Conservation (phyloP, 768 basidiomycete genomes). For the Leccinellum luteum region DNA sequence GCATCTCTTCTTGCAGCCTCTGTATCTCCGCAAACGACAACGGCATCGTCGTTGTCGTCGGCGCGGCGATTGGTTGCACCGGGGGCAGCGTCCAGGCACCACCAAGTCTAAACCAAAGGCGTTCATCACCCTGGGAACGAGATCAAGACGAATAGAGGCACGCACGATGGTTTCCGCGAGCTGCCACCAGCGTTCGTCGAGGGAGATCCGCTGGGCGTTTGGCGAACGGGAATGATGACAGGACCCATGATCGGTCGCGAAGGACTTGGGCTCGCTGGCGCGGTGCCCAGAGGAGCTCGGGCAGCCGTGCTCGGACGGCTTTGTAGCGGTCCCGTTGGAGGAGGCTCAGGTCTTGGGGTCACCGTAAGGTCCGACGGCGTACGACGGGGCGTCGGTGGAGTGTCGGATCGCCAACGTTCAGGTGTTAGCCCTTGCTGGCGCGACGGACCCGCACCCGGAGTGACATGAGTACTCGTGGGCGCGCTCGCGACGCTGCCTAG, state of each 20-base stretch:
- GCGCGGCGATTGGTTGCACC: slow-evolving; percentile 43
- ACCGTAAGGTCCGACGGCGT: slow-evolving; percentile 9
- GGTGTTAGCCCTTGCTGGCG: background rate
- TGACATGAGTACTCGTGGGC: background rate
- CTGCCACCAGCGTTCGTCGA: slow-evolving; percentile 15
- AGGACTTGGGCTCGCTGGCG: slow-evolving; percentile 21
- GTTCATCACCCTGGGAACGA: background rate
- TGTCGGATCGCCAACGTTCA: slow-evolving; percentile 7
- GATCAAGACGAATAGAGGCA: slow-evolving; percentile 4
- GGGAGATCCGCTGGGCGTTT: slow-evolving; percentile 31
- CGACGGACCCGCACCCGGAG: background rate
- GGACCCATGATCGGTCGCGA: slow-evolving; percentile 50
- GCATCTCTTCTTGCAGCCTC: slow-evolving; percentile 59
- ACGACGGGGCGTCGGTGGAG: slow-evolving; percentile 7
- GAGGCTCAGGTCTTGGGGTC: slow-evolving; percentile 1
- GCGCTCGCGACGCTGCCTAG: background rate
- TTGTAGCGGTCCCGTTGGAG: background rate
- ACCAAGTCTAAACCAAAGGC: slow-evolving; percentile 20
- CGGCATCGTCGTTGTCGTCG: slow-evolving; percentile 19
- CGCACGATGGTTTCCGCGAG: slow-evolving; percentile 51
- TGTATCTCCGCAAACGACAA: slow-evolving; percentile 87
- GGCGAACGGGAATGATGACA: slow-evolving; percentile 59
- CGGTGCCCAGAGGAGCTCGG: slow-evolving; percentile 19
- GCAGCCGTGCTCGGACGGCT: slow-evolving; percentile 2
- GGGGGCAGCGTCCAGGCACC: slow-evolving; percentile 66